Conservation (phyloP, 192 early-diverging fungal genomes). For the Geranomyces variabilis region DNA sequence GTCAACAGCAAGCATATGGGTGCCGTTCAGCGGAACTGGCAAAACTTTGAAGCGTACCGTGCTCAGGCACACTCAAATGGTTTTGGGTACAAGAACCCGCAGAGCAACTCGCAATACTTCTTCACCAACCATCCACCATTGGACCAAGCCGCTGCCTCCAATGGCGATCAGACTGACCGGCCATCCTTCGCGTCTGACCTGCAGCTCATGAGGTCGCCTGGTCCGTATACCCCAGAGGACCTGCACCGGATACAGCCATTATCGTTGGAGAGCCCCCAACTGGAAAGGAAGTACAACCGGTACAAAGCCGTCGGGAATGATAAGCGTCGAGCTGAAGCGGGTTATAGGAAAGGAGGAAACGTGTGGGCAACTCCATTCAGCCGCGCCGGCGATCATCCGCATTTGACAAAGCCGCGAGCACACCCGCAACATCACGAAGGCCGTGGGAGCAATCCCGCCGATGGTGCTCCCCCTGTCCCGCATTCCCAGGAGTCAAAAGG, state of each 20-base stretch:
- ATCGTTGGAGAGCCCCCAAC: constrained; percentile 23
- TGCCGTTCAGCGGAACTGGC: constrained; percentile 6
- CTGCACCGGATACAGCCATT: constrained; percentile 23
- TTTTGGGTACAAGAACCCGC: constrained; percentile 17
- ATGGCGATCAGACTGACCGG: constrained; percentile 9
- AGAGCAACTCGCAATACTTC: constrained; percentile 16
- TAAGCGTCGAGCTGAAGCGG: background rate
- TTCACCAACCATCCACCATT: constrained; percentile 23
- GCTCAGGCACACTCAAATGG: background rate
- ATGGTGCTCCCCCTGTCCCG: too few relatives aligned
- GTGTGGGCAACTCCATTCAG: background rate
- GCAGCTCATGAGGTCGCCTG: constrained; percentile 18
- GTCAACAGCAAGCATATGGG: background rate
- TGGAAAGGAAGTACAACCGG: constrained; percentile 16
- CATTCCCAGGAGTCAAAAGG: too few relatives aligned
- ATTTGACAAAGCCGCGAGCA: background rate
- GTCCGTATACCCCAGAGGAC: constrained; percentile 16
- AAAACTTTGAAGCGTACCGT: constrained; percentile 15
- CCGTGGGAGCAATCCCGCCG: too few relatives aligned
- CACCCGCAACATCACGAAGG: background rate
- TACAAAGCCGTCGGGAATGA: background rate
- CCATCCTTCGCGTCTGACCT: constrained; percentile 2
- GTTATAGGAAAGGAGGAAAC: background rate
- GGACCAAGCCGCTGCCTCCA: background rate
- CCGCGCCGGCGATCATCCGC: background rate